Base-by-base conservation (phyloP, 768 basidiomycete species). In the Coprinellus aureogranulatus region DNA sequence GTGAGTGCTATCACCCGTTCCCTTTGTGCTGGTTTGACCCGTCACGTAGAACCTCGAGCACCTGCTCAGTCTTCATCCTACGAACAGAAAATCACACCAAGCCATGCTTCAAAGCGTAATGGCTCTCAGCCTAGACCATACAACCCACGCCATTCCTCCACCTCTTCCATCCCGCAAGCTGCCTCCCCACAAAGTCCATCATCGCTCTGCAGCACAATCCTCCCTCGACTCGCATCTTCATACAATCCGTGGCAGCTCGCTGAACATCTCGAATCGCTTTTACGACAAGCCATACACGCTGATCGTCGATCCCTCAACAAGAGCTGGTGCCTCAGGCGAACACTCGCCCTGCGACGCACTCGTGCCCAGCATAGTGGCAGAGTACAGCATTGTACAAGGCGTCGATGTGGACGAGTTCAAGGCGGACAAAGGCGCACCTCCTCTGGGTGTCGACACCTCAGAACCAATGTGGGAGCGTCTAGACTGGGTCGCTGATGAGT, bases 341-440 rank as follows among this genome's bases (percentile, higher is more conserved):
- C 94, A 96, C 68, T 90, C 92, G 0, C 88, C 91, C 0, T 88
- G 88, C 58, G 95, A 97, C 61, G 96, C 94, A 1, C 77, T 98
- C 14, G 86, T 95, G 2, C 94, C 94, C 0, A 91, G 90, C 59
- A 88, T 94, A 48, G 85, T 90, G 8, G 85, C 86, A 30, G 93
- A 97, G 62, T 95, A 91, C 63, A 86, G 86, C 1, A 74, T 97
- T 37, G 82, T 84, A 0, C 80, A 89, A 63, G 83, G 83, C 8
- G 77, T 94, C 11, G 84, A 89, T 56, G 62, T 69, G 18, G 68
- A 75, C 6, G 70, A 72, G 18, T 83, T 87, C 30, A 48, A 56
- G 18, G 55, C 60, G 11, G 61, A 57, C 23, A 51, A 55, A 23
- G 58, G 58, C 27, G 11, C 16, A 27, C 30, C 11, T 42, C 26